Conservation (phyloP, 2,329 filamentous ascomycete genomes). For the Mycocentrospora acerina region DNA sequence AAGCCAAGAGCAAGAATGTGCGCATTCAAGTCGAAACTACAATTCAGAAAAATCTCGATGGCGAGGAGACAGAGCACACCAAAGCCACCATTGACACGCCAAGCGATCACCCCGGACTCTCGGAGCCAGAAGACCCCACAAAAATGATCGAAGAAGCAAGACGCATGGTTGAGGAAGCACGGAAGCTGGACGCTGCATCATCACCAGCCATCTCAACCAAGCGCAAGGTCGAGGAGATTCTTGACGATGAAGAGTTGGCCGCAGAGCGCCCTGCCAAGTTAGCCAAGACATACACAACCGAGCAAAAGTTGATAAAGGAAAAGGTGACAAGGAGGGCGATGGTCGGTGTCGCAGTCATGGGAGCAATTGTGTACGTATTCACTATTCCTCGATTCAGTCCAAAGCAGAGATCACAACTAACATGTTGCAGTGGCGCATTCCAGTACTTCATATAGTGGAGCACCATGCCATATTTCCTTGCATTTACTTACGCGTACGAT, state of each 20-base stretch:
- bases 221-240: slow-evolving; percentile 59
- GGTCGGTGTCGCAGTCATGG: slow-evolving; percentile 80
- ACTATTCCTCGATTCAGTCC: neutral
- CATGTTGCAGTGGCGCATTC: slow-evolving; percentile 26
- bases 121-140: slow-evolving; percentile 74
- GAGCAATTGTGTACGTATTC: slow-evolving; percentile 82
- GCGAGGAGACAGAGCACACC: slow-evolving; percentile 69
- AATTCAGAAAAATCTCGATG: slow-evolving; percentile 55
- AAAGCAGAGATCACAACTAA: slow-evolving; percentile 14
- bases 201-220: slow-evolving; percentile 28
- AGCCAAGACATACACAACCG: slow-evolving; percentile 61
- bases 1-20: slow-evolving; percentile 52
- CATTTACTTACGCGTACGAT: neutral
- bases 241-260: slow-evolving; percentile 52
- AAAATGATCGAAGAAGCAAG: slow-evolving; percentile 85
- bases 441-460: slow-evolving; percentile 27
- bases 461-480: neutral
- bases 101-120: slow-evolving; percentile 64
- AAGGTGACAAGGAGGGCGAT: slow-evolving; percentile 83
- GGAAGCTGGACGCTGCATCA: slow-evolving; percentile 50
- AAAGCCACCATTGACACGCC: slow-evolving; percentile 77
- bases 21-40: slow-evolving; percentile 71
- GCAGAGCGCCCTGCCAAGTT: slow-evolving; percentile 67
- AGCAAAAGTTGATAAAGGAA: slow-evolving; percentile 80
- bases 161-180: slow-evolving; percentile 78